Evolutionary conservation across 2,329 filamentous ascomycete genomes (phyloP).

Genomic region (Aspergillus udagawae): DNA sequence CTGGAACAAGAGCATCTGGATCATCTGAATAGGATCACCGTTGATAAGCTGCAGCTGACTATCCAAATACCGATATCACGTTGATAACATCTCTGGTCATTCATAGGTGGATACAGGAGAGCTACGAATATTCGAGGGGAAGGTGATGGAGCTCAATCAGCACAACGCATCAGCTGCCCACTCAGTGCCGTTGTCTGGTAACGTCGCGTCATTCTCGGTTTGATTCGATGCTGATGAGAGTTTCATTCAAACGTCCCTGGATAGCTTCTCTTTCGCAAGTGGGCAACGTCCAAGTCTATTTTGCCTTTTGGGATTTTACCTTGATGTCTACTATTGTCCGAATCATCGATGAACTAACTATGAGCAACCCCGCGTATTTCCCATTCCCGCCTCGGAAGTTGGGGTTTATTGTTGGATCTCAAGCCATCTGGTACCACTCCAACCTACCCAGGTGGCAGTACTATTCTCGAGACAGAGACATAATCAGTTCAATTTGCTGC

Average conservation of each 20-base stretch:
- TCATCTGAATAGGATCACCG: not conserved
- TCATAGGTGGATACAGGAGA: not conserved
- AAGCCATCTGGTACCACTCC: slow-evolving; percentile 13
- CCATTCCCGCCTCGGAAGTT: not conserved
- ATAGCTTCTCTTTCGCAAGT: not conserved
- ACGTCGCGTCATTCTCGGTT: not conserved
- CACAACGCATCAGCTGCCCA: slow-evolving; percentile 8
- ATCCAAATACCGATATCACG: not conserved
- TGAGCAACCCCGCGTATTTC: not conserved
- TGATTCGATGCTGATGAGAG: not conserved
- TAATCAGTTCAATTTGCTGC: not conserved
- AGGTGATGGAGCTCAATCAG: slow-evolving; percentile 2
- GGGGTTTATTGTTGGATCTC: slow-evolving; percentile 1
- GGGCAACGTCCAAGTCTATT: not conserved
- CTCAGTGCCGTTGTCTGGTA: not conserved
- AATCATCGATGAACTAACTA: not conserved
- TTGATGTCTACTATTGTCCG: not conserved
- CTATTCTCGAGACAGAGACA: not conserved
- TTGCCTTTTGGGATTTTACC: not conserved
- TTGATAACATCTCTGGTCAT: not conserved
- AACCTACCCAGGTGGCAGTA: slow-evolving; percentile 3
- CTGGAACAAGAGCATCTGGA: not conserved
- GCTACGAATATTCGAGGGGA: slow-evolving; percentile 4
- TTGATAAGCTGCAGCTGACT: not conserved
- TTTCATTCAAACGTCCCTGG: not conserved